Evolutionary conservation across 805 yeast genomes (phyloP), one percentile per base, ranked within the genome.

Genomic region (Candida pseudoglaebosa): DNA sequence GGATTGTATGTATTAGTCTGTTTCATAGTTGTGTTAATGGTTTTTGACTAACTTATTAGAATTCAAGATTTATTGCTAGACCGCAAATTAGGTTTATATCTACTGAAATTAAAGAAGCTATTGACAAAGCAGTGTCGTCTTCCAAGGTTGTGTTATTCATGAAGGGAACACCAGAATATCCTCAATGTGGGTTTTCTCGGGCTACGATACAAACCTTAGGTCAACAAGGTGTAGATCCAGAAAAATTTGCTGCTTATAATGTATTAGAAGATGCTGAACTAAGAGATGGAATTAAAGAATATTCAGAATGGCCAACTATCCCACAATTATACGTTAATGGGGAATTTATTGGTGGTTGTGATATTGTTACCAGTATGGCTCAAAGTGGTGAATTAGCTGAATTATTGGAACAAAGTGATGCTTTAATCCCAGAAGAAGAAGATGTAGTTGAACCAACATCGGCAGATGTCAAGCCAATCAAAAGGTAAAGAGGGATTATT

Each of bases 91-190:
- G 90, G 54, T 75, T 72, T 38, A 55, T 93, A 44, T 83, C 95
- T 14, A 76, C 81, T 5, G 96, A 88, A 49, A 84, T 91, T 44
- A 78, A 76, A 48, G 70, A 75, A 17, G 97, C 98, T 34, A 90
- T 93, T 43, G 88, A 85, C 50, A 73, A 77, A 32, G 98, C 98
- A 1, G 84, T 93, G 18, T 69, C 65, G 4, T 82, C 95, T 5
- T 93, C 98, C 1, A 95, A 95, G 6, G 98, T 93, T 15, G 99
- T 93, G 6, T 71, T 93, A 32, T 93, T 93, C 68, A 93, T 93
- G 99, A 93, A 93, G 65, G 99, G 99, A 13, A 91, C 96, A 2
- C 99, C 99, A 13, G 95, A 91, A 54, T 89, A 84, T 43, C 99
- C 99, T 29, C 95, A 88, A 53, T 93, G 99, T 70, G 99, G 99